Conservation (phyloP, 2,329 filamentous ascomycete genomes). For the Aspergillus ibericus region DNA sequence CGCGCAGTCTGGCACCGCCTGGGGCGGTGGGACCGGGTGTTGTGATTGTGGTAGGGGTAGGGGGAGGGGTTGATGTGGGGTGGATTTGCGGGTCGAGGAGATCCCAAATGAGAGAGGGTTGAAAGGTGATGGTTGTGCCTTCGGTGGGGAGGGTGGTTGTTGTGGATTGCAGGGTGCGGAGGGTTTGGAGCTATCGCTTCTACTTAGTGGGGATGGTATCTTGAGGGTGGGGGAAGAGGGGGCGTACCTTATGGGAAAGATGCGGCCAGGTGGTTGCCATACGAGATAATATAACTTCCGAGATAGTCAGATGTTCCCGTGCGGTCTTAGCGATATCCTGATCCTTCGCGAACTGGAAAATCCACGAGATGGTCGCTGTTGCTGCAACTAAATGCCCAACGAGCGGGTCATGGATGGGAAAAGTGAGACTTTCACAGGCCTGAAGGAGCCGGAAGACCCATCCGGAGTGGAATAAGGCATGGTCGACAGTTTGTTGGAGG, state of each 20-base stretch:
- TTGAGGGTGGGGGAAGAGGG: not conserved
- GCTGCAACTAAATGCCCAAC: constrained; percentile 2
- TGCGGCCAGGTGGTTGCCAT: constrained; percentile 1
- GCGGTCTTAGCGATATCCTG: not conserved
- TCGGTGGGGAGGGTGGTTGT: not conserved
- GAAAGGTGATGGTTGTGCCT: not conserved
- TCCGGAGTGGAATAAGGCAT: constrained; percentile 8
- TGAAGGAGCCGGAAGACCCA: constrained; percentile 6
- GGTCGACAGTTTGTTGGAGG: constrained; percentile 10
- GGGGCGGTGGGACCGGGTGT: not conserved
- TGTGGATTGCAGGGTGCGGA: not conserved
- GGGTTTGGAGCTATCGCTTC: not conserved
- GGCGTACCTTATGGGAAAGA: not conserved
- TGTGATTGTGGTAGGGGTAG: too few species aligned
- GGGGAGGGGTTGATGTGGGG: too few species aligned
- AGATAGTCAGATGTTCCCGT: not conserved
- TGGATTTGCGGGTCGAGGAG: not conserved
- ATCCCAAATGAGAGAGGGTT: constrained; percentile 5
- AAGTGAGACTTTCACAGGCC: not conserved
- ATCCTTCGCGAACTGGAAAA: constrained; percentile 11
- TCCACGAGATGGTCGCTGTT: constrained; percentile 9
- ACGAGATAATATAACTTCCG: not conserved
- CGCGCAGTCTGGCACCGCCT: not conserved
- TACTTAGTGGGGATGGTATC: not conserved
- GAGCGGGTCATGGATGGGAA: constrained; percentile 7